Percentiles rank a stretch among this genome's conserved stretches.
phyloP scores from a whole-genome alignment of 179 eudicot species.

The Vitellaria paradoxa region DNA sequence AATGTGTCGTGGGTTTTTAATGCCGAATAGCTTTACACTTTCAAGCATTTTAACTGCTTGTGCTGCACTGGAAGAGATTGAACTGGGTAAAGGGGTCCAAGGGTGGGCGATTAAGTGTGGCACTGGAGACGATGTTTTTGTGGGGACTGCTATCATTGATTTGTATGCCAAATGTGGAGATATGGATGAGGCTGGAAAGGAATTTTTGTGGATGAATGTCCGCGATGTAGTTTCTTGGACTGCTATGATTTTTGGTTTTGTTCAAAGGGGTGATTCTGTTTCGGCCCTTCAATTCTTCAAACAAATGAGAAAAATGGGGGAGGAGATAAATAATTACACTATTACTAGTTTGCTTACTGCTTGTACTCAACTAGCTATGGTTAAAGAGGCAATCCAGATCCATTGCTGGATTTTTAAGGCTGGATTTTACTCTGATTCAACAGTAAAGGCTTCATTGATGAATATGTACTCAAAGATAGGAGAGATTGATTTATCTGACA shows the following conservation, averaged over 20 bases:
- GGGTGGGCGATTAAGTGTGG: slow-evolving; percentile 72
- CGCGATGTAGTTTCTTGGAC: slow-evolving; percentile 88
- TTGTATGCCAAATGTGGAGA: slow-evolving; percentile 70
- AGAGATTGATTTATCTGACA: slow-evolving; percentile 40
- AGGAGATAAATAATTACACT: slow-evolving; percentile 65
- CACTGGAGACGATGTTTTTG: slow-evolving; percentile 55
- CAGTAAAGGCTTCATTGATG: slow-evolving; percentile 60
- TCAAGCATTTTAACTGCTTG: slow-evolving; percentile 77
- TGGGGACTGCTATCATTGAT: slow-evolving; percentile 68
- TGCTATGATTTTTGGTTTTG: slow-evolving; percentile 67
- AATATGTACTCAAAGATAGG: slow-evolving; percentile 65
- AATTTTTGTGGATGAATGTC: slow-evolving; percentile 55
- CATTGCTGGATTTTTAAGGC: slow-evolving; percentile 66
- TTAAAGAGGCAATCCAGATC: slow-evolving; percentile 53
- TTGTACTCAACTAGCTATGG: slow-evolving; percentile 48
- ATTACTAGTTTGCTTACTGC: slow-evolving; percentile 70
- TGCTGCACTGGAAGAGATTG: slow-evolving; percentile 44
- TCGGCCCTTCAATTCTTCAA: slow-evolving; percentile 58
- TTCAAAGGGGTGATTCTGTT: slow-evolving; percentile 44
- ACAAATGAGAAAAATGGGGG: slow-evolving; percentile 50
- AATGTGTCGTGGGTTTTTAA: slow-evolving; percentile 40
- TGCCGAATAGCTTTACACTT: slow-evolving; percentile 61
- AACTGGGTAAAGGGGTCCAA: slow-evolving; percentile 66
- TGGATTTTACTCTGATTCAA: slow-evolving; percentile 48
- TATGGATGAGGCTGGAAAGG: slow-evolving; percentile 59